Conservation (phyloP, 768 basidiomycete species). For the Trametes elegans region DNA sequence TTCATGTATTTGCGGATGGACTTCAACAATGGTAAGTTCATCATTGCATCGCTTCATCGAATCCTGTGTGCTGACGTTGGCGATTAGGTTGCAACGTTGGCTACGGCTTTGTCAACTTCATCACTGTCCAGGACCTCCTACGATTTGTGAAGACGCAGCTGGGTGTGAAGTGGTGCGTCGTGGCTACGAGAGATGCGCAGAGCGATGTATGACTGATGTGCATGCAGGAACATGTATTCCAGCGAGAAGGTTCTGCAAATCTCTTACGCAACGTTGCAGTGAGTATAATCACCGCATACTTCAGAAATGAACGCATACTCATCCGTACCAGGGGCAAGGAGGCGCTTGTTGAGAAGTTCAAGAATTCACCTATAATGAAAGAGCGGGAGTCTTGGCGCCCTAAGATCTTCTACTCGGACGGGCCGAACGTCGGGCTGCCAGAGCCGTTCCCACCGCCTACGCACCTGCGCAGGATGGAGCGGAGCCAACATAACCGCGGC, state of each 20-base stretch:
- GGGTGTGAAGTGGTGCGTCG: conserved; percentile 75
- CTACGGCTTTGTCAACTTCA: conserved; percentile 91
- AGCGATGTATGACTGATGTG: conserved; percentile 6
- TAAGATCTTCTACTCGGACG: conserved; percentile 79
- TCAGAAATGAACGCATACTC: not conserved
- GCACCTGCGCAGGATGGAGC: conserved; percentile 76
- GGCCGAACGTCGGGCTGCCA: conserved; percentile 67
- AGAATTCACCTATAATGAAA: conserved; percentile 89
- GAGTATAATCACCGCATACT: conserved; percentile 34
- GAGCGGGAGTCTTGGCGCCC: conserved; percentile 81
- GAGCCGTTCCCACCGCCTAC: conserved; percentile 85
- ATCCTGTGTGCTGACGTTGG: not conserved
- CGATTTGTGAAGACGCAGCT: conserved; percentile 70
- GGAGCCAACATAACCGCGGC: conserved; percentile 77
- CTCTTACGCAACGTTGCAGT: conserved; percentile 94
- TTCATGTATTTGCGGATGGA: conserved; percentile 89
- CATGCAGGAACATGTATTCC: conserved; percentile 81
- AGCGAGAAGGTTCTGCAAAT: conserved; percentile 89
- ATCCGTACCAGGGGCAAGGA: conserved; percentile 68
- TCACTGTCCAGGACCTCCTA: conserved; percentile 72
- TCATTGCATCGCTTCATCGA: not conserved
- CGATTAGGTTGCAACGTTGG: conserved; percentile 71
- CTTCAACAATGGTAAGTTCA: conserved; percentile 66
- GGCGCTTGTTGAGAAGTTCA: conserved; percentile 88
- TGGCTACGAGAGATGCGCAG: not conserved